These are phyloP conservation scores for Rehmannia glutinosa DNA, from an alignment of 257 asterid species.

Conservation along the genomic window DNA sequence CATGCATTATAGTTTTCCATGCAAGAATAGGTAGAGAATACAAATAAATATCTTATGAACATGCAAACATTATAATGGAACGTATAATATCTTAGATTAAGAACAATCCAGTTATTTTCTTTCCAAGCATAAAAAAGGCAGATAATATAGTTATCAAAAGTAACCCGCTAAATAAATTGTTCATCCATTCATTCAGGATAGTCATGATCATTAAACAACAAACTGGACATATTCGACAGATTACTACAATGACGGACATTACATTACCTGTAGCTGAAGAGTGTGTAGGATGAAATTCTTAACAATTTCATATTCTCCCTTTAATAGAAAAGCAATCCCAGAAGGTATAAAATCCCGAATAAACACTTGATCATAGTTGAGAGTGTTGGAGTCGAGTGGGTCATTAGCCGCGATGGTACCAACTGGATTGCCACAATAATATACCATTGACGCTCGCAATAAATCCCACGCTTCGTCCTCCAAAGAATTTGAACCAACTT, in stretches of 20 bases:
- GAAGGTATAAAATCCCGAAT: slow-evolving; percentile 91
- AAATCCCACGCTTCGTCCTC: slow-evolving; percentile 92
- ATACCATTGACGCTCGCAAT: slow-evolving; percentile 68
- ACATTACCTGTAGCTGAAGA: slow-evolving; percentile 86
- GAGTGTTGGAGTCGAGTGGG: slow-evolving; percentile 59
- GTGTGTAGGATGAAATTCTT: slow-evolving; percentile 81
- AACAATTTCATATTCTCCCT: slow-evolving; percentile 85
- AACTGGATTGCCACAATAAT: slow-evolving; percentile 69
- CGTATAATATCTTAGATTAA: not conserved
- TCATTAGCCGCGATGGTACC: slow-evolving; percentile 97
- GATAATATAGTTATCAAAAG: not conserved
- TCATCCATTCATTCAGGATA: no score
- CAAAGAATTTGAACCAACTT: slow-evolving; percentile 37
- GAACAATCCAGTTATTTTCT: not conserved
- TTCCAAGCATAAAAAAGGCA: slow-evolving; percentile 1
- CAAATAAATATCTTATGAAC: not conserved
- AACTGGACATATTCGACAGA: not conserved
- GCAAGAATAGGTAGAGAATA: not conserved
- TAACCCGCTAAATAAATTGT: not conserved
- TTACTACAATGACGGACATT: not conserved
- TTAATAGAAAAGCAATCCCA: slow-evolving; percentile 77
- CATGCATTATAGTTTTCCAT: not conserved
- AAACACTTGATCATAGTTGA: slow-evolving; percentile 89
- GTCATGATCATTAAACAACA: not conserved
- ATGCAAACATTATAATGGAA: not conserved